A percentile compares a stretch with the other conserved stretches of the same genome.
These are phyloP conservation scores for Pythium coloratum DNA, from an alignment of 352 stramenopile genomes.

Conservation along the genomic window DNA sequence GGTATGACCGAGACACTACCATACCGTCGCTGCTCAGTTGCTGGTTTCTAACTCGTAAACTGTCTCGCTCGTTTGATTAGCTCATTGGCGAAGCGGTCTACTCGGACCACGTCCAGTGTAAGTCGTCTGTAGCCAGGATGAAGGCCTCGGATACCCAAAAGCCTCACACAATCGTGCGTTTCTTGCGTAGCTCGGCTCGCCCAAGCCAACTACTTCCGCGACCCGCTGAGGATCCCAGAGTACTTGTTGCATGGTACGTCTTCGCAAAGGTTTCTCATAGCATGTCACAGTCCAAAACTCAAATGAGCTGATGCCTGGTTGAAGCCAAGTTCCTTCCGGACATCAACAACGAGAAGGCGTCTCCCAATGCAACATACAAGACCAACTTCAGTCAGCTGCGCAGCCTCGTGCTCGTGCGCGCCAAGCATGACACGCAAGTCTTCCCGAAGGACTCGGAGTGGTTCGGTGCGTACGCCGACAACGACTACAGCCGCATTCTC, in stretches of 20 bases:
- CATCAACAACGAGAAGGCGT: constrained; percentile 90
- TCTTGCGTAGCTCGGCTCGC: constrained; percentile 58
- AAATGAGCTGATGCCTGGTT: neutral
- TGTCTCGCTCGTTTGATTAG: constrained; percentile 30
- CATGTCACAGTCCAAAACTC: neutral
- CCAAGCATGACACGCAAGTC: constrained; percentile 90
- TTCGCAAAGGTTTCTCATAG: neutral
- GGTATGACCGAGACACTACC: constrained; percentile 27
- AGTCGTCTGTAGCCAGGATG: neutral
- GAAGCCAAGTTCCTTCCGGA: constrained; percentile 78
- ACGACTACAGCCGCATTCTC: constrained; percentile 66
- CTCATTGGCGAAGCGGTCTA: constrained; percentile 88
- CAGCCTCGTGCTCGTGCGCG: constrained; percentile 90
- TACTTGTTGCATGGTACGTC: constrained; percentile 67
- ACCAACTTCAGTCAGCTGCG: constrained; percentile 86
- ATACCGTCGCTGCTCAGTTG: neutral
- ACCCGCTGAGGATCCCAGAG: constrained; percentile 72
- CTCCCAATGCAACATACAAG: constrained; percentile 81
- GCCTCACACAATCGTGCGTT: neutral
- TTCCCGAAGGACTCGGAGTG: constrained; percentile 84
- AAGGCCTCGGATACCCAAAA: neutral
- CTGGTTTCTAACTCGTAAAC: neutral
- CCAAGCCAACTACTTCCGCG: constrained; percentile 94
- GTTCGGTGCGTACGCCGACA: constrained; percentile 87
- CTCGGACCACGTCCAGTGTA: constrained; percentile 81